Percentiles rank a stretch among this genome's conserved stretches.
These are phyloP conservation scores for Epichloe glyceriae DNA, from an alignment of 2,329 filamentous ascomycete genomes.

Conservation along the genomic window DNA sequence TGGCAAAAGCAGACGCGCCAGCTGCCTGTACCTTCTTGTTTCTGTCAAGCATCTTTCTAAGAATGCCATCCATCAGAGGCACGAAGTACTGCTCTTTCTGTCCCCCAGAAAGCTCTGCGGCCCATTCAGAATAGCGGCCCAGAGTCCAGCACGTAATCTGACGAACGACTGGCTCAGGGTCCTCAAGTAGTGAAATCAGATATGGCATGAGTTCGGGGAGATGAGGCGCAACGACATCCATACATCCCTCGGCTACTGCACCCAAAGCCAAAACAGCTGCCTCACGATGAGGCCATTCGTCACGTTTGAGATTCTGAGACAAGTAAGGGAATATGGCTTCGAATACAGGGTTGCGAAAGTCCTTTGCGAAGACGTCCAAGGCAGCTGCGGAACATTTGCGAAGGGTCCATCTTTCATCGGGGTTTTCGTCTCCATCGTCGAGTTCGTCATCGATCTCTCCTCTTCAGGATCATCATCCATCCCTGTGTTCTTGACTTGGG, in stretches of 20 bases:
- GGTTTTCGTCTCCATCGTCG: constrained; percentile 67
- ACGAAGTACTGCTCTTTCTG: constrained; percentile 73
- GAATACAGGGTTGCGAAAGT: constrained; percentile 82
- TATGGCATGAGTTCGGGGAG: constrained; percentile 84
- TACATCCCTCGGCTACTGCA: constrained; percentile 88
- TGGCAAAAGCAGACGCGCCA: constrained; percentile 88
- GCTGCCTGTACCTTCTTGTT: constrained; percentile 99
- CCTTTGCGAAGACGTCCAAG: constrained; percentile 82
- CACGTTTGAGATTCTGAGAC: constrained; percentile 74
- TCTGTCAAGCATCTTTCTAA: constrained; percentile 86
- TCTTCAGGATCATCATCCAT: constrained; percentile 74
- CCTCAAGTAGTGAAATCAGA: constrained; percentile 71
- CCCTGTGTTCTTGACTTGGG: constrained; percentile 39
- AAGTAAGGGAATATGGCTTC: constrained; percentile 85
- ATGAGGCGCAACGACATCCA: constrained; percentile 79
- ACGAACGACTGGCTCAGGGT: constrained; percentile 78
- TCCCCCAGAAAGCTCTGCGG: constrained; percentile 56
- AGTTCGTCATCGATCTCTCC: constrained; percentile 67
- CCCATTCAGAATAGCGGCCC: constrained; percentile 87
- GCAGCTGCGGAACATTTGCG: constrained; percentile 95
- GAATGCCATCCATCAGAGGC: constrained; percentile 92
- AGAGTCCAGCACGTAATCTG: constrained; percentile 98
- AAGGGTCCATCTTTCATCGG: constrained; percentile 88
- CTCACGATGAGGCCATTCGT: constrained; percentile 85
- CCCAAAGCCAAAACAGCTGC: constrained; percentile 89